These are phyloP conservation scores for Peniophora sp. DNA, from an alignment of 1,284 basidiomycete genomes.

Conservation along the genomic window DNA sequence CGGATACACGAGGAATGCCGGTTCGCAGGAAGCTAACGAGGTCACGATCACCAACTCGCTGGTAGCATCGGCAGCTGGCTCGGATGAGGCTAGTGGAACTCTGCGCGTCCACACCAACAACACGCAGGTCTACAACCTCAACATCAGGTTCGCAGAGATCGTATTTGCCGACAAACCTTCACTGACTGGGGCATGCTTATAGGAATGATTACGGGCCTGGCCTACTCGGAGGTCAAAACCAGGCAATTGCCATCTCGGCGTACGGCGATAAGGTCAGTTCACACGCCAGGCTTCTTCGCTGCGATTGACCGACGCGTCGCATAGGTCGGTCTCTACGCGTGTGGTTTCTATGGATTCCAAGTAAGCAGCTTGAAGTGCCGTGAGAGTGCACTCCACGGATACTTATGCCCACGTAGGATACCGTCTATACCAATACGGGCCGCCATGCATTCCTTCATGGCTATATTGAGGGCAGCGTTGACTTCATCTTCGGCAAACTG, in stretches of 20 bases:
- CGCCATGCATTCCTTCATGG: constrained; percentile 21
- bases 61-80: constrained; percentile 34
- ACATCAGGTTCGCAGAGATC: constrained; percentile 25
- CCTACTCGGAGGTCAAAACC: constrained; percentile 14
- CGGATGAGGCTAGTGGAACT: constrained; percentile 47
- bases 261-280: constrained; percentile 27
- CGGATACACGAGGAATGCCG: constrained; percentile 33
- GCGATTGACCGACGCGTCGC: too few relatives aligned
- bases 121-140: constrained; percentile 48
- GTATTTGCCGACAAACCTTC: too few relatives aligned
- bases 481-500: constrained; percentile 42
- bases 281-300: too few relatives aligned
- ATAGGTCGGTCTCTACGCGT: constrained; percentile 43
- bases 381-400: background rate
- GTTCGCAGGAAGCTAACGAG: constrained; percentile 27
- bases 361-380: constrained; percentile 16
- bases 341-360: constrained; percentile 45
- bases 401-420: constrained; percentile 18
- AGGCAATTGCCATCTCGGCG: constrained; percentile 47
- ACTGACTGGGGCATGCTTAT: too few relatives aligned
- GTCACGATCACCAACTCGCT: constrained; percentile 36
- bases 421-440: constrained; percentile 34
- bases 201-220: constrained; percentile 41
- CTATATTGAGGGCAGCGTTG: constrained; percentile 38
- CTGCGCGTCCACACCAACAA: constrained; percentile 43